Evolutionary conservation across 2,329 filamentous ascomycete species (phyloP).

Genomic region (Pseudogymnoascus sp.): DNA sequence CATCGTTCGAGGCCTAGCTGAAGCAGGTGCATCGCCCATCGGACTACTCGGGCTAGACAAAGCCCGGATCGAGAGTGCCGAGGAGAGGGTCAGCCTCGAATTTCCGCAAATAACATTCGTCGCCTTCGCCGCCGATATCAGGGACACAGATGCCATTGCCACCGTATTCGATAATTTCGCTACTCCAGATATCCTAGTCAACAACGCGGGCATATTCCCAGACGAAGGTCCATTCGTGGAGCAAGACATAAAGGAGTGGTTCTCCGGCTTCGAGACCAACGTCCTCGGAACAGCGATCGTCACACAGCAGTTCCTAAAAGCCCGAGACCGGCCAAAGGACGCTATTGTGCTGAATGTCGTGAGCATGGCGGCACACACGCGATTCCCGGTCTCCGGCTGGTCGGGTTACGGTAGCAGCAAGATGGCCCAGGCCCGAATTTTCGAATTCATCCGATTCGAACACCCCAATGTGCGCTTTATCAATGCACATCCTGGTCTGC

Average conservation of each 20-base stretch:
- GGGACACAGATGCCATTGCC: background rate
- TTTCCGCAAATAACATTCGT: background rate
- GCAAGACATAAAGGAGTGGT: background rate
- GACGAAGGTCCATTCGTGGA: background rate
- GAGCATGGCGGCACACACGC: background rate
- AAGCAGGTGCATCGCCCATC: slow-evolving; percentile 31
- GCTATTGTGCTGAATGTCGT: background rate
- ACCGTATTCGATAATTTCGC: background rate
- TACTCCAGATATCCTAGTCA: background rate
- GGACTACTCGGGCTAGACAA: background rate
- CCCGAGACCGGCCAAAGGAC: background rate
- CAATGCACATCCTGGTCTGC: background rate
- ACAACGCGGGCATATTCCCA: background rate
- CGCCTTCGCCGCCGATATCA: background rate
- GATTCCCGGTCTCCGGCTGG: background rate
- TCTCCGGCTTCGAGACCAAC: background rate
- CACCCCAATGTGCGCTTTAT: background rate
- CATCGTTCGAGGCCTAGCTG: slow-evolving; percentile 36
- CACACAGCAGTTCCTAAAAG: background rate
- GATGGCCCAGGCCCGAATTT: background rate
- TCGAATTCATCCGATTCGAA: background rate
- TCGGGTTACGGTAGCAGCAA: background rate
- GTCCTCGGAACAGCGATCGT: background rate
- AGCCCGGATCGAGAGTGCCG: background rate
- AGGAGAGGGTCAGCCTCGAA: background rate